phyloP scores from a whole-genome alignment of 2,329 filamentous ascomycete species.

The Aspergillus caelatus region DNA sequence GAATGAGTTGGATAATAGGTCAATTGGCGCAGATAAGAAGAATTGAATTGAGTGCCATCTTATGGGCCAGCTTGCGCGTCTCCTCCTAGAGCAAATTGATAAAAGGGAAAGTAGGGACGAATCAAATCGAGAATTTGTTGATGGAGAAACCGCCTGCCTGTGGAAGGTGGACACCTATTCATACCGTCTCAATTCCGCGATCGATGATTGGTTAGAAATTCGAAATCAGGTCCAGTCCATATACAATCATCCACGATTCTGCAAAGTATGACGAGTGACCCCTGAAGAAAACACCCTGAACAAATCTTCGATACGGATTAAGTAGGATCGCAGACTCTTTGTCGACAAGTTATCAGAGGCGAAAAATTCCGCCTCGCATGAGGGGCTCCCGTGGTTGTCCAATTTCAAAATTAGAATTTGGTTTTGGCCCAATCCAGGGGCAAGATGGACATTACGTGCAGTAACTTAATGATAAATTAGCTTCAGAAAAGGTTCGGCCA shows the following conservation, averaged over 20 bases:
- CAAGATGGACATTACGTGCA: background rate
- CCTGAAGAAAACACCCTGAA: too few relatives aligned
- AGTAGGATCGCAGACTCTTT: too few relatives aligned
- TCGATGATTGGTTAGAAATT: background rate
- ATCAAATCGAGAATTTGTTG: background rate
- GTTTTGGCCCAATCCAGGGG: background rate
- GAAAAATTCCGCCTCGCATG: too few relatives aligned
- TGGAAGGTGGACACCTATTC: background rate
- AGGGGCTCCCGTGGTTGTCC: background rate
- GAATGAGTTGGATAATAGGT: background rate
- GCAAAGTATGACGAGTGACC: background rate
- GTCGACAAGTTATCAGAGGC: too few relatives aligned
- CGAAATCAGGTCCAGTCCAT: background rate
- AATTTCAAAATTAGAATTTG: background rate
- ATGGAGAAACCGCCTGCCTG: background rate
- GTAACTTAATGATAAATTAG: background rate
- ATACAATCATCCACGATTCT: background rate
- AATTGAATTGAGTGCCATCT: background rate
- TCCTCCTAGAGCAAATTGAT: background rate
- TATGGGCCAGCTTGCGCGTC: background rate
- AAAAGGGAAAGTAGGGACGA: background rate
- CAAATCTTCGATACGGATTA: too few relatives aligned
- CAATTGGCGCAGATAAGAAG: background rate
- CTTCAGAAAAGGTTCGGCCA: background rate
- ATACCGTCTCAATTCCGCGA: background rate